Conservation (phyloP, 2,329 filamentous ascomycete species). For the Pseudopithomyces maydicus region DNA sequence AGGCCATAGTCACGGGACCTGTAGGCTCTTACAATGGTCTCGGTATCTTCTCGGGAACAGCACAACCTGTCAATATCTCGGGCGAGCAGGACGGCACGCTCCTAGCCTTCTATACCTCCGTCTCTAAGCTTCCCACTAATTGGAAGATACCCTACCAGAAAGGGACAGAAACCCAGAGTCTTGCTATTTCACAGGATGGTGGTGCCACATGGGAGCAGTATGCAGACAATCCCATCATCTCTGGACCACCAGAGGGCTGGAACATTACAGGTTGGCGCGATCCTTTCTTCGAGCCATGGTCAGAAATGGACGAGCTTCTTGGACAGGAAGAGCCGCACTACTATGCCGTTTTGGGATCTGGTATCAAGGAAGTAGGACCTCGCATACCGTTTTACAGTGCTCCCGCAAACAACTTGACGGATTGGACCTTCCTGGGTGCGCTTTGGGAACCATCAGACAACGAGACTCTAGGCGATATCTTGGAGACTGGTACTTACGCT, state of each 20-base stretch:
- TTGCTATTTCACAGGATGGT: conserved; percentile 53
- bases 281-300: conserved; percentile 37
- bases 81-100: conserved; percentile 54
- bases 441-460: conserved; percentile 53
- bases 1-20: conserved; percentile 48
- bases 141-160: conserved; percentile 52
- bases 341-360: conserved; percentile 53
- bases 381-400: conserved; percentile 55
- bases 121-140: conserved; percentile 51
- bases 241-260: conserved; percentile 49
- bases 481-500: conserved; percentile 52
- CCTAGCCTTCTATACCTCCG: conserved; percentile 55
- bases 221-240: conserved; percentile 53
- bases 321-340: conserved; percentile 50
- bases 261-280: conserved; percentile 42
- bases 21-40: conserved; percentile 55
- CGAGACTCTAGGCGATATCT: conserved; percentile 46
- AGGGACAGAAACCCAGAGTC: conserved; percentile 53
- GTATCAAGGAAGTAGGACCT: conserved; percentile 54
- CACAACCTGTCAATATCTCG: conserved; percentile 54
- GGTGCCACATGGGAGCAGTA: conserved; percentile 55
- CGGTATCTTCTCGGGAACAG: conserved; percentile 59
- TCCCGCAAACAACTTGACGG: conserved; percentile 49
- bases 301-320: conserved; percentile 50
- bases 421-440: conserved; percentile 54